A percentile compares a stretch with the other conserved stretches of the same genome.
phyloP scores from a whole-genome alignment of 106 monocot genomes.

The Apostasia shenzhenica region DNA sequence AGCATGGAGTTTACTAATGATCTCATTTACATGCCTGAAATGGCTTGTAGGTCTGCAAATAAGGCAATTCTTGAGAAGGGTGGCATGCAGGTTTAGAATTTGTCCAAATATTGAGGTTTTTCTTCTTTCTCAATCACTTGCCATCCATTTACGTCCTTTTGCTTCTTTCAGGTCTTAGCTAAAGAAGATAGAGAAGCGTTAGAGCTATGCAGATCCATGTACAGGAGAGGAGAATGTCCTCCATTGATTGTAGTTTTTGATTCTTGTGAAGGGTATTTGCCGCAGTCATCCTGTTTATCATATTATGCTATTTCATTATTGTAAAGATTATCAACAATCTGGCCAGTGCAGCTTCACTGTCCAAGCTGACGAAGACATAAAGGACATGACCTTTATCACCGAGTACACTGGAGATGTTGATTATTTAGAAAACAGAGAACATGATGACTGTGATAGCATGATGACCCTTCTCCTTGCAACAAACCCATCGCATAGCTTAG shows the following conservation, averaged over 20 bases:
- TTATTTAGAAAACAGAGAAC: constrained; percentile 60
- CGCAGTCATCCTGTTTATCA: neutral
- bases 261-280: constrained; percentile 66
- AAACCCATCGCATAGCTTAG: constrained; percentile 45
- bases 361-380: constrained; percentile 73
- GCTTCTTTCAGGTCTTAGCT: constrained; percentile 48
- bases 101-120: neutral
- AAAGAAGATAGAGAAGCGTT: constrained; percentile 74
- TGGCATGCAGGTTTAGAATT: constrained; percentile 78
- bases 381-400: constrained; percentile 73
- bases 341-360: constrained; percentile 70
- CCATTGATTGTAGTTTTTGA: constrained; percentile 80
- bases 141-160: neutral
- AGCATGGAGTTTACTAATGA: constrained; percentile 81
- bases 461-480: constrained; percentile 78
- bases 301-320: neutral
- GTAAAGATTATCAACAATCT: constrained; percentile 4
- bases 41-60: constrained; percentile 66
- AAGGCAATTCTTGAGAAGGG: constrained; percentile 57
- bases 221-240: constrained; percentile 84
- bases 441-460: constrained; percentile 90
- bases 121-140: neutral
- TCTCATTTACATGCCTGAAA: constrained; percentile 58
- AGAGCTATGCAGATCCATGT: constrained; percentile 69
- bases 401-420: constrained; percentile 91